Evolutionary conservation across 768 basidiomycete genomes (phyloP).

Genomic region (Hygrophoropsis aurantiaca): DNA sequence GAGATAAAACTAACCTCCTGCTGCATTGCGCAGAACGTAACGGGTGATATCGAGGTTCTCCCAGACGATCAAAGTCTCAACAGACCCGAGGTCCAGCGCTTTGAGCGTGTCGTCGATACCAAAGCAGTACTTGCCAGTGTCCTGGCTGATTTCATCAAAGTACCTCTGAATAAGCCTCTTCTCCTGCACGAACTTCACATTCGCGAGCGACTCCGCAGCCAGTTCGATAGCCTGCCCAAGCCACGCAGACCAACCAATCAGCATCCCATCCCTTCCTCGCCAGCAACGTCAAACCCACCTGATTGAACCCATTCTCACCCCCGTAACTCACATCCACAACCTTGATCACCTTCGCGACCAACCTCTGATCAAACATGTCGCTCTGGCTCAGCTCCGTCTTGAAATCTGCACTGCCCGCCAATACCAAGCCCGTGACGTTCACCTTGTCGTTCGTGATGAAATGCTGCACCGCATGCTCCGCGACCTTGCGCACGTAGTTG

Average conservation of each 20-base stretch:
- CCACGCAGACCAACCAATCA: neutral
- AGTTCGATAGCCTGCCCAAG: slow-evolving; percentile 85
- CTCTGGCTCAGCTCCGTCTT: slow-evolving; percentile 96
- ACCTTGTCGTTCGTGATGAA: slow-evolving; percentile 98
- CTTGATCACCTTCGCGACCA: slow-evolving; percentile 92
- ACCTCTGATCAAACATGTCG: slow-evolving; percentile 91
- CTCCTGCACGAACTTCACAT: slow-evolving; percentile 99
- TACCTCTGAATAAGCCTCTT: slow-evolving; percentile 97
- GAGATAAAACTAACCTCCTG: slow-evolving; percentile 58
- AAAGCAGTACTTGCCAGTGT: slow-evolving; percentile 95
- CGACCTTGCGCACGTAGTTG: slow-evolving; percentile 99
- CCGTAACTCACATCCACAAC: slow-evolving; percentile 99
- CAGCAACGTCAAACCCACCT: slow-evolving; percentile 50
- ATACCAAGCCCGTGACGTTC: slow-evolving; percentile 93
- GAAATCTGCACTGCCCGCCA: slow-evolving; percentile 98
- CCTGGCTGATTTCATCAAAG: slow-evolving; percentile 99
- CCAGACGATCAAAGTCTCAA: slow-evolving; percentile 98
- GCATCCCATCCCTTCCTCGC: neutral
- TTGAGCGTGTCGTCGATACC: slow-evolving; percentile 97
- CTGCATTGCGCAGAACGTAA: slow-evolving; percentile 87
- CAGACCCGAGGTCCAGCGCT: slow-evolving; percentile 92
- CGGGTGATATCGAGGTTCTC: slow-evolving; percentile 94
- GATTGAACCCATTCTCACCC: slow-evolving; percentile 98
- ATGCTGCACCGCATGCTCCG: slow-evolving; percentile 95
- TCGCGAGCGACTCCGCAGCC: slow-evolving; percentile 91